Conservation (phyloP, 306 rosid genomes). For the Citrullus amarus region DNA sequence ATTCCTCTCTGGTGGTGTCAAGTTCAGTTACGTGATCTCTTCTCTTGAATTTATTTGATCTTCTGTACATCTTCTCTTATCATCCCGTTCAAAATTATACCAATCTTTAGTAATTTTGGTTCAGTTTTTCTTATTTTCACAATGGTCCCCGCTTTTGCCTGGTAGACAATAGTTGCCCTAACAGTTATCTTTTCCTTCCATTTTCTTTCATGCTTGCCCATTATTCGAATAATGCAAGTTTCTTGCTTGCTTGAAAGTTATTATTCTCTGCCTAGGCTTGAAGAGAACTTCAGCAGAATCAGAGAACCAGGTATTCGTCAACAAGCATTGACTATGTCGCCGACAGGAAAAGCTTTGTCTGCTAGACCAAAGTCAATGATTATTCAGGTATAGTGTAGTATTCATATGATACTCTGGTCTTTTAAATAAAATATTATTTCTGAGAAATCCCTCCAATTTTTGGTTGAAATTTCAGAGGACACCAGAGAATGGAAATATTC, state of each 20-base stretch:
- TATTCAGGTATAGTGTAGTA: conserved; percentile 53
- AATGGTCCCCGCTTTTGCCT: not conserved
- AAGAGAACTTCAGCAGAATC: conserved; percentile 98
- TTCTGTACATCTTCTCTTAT: not conserved
- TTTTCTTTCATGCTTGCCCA: not conserved
- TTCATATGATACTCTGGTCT: conserved; percentile 6
- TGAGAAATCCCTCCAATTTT: not conserved
- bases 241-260: not conserved
- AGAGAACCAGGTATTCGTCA: conserved; percentile 99
- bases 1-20: not conserved
- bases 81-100: not conserved
- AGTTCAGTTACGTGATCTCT: not conserved
- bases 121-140: not conserved
- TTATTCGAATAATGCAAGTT: not conserved
- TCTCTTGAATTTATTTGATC: not conserved
- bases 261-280: conserved; percentile 50
- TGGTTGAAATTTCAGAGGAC: conserved; percentile 64
- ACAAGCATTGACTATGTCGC: conserved; percentile 92
- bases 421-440: conserved; percentile 7
- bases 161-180: not conserved
- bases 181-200: not conserved
- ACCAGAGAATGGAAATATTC: conserved; percentile 77
- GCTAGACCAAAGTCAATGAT: conserved; percentile 72
- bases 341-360: conserved; percentile 71
- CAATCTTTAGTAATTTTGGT: not conserved